Percentiles rank a stretch among this genome's conserved stretches.
Evolutionary conservation across 2,329 filamentous ascomycete species (phyloP).

Genomic region (Pyrenophora tritici-repentis): DNA sequence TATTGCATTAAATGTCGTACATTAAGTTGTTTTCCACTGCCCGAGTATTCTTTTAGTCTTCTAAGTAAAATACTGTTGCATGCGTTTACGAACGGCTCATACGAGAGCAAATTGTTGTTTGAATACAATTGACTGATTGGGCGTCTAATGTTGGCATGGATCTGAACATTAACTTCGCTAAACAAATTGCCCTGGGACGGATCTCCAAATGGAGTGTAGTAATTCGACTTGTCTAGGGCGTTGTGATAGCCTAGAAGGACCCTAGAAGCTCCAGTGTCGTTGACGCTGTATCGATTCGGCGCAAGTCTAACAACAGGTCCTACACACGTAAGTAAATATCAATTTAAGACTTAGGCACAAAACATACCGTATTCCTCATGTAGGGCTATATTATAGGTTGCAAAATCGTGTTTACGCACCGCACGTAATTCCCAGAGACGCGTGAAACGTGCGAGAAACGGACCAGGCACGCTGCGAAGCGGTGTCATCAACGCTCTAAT

Average conservation of each 20-base stretch:
- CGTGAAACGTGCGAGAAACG: constrained; percentile 52
- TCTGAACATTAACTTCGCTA: not conserved
- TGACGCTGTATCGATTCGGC: constrained; percentile 22
- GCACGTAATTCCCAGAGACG: constrained; percentile 52
- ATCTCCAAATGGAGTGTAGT: not conserved
- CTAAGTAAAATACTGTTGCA: constrained; percentile 40
- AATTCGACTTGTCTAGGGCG: constrained; percentile 8
- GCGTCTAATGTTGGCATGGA: constrained; percentile 43
- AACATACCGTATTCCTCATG: constrained; percentile 47
- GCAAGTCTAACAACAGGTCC: constrained; percentile 19
- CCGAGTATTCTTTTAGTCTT: constrained; percentile 33
- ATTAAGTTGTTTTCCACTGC: constrained; percentile 41
- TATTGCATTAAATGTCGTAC: constrained; percentile 52
- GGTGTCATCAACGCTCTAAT: constrained; percentile 22
- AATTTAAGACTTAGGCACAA: not conserved
- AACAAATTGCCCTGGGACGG: not conserved
- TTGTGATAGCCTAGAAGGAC: constrained; percentile 13
- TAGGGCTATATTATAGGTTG: constrained; percentile 47
- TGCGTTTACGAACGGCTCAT: constrained; percentile 49
- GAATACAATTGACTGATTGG: constrained; percentile 47
- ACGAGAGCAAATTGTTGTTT: constrained; percentile 44
- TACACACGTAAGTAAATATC: not conserved
- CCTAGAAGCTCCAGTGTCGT: constrained; percentile 14
- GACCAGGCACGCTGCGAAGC: constrained; percentile 51
- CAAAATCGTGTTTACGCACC: constrained; percentile 46